Base-by-base conservation (phyloP, 129 eudicot genomes). In the Centrapalus pauciflorus region DNA sequence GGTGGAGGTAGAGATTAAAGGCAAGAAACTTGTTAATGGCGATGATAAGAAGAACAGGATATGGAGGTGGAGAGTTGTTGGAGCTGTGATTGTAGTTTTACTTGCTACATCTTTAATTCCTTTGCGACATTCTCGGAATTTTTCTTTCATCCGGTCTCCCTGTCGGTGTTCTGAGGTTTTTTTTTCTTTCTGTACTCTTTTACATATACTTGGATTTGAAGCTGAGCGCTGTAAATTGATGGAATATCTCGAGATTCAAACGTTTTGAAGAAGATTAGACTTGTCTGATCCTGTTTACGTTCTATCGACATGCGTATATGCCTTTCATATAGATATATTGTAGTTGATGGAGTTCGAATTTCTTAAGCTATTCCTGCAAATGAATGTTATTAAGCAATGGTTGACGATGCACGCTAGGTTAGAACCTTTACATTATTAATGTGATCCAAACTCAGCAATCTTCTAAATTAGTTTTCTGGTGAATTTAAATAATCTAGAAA, bases 131-230 rank as follows among this genome's bases (percentile, higher is more conserved):
- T 74, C 83, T 29, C 80, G 70, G 45, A 67, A 59, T 20, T 66
- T 74, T 32, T 28, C 59, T 17, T 66, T 74, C 65, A 62, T 81
- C 69, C 80, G 65, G 4, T 70, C 81, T 32, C 69, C 84, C 16
- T 84, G 89, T 52, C 81, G 27, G 14, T 90, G 97, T 77, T 77
- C 85, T 21, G 78, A 87, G 91, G 97, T 90, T 48, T 13, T 27
- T 27, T 38, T 20, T 60, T 40, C 46, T 21, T 10, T 64, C 7
- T 61, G 9, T 27, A 7, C 28, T 64, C 32, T 43, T 0, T 7
- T 28, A 0, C 24, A 21, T 19, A 8, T n/a, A 9, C n/a, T 9
- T 38, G 21, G 11, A 11, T 55, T 69, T 55, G 45, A 25, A 56
- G 21, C 9, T 41, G 57, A 20, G 57, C 14, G 49, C 4, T 20